A percentile compares a stretch with the other conserved stretches of the same genome.
Conservation (phyloP, 2,329 filamentous ascomycete genomes). For the Colletotrichum nymphaeae region DNA sequence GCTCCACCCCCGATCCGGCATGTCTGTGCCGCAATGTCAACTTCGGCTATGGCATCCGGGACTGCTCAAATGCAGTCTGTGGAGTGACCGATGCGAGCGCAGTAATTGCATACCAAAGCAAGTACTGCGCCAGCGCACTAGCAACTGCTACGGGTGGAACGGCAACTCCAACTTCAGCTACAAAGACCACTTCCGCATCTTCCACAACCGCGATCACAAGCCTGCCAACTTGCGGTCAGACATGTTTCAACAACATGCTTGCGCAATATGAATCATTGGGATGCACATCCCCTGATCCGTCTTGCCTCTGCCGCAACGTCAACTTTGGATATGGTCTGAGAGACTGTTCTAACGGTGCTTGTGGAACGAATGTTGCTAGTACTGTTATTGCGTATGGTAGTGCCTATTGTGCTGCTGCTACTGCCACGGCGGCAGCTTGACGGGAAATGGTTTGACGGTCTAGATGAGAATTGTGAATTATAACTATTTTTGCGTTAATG, state of each 20-base stretch:
- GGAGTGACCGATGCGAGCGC: conserved; percentile 18
- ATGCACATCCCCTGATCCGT: conserved; percentile 8
- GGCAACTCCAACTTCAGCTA: not conserved
- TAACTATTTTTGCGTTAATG: too few relatives aligned
- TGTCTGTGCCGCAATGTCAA: conserved; percentile 35
- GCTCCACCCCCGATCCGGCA: conserved; percentile 11
- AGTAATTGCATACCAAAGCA: conserved; percentile 25
- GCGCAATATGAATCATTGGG: not conserved
- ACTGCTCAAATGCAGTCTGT: conserved; percentile 22
- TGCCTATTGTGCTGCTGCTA: too few relatives aligned
- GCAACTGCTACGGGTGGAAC: conserved; percentile 14
- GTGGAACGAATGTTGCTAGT: not conserved
- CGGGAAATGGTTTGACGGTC: too few relatives aligned
- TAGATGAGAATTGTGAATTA: too few relatives aligned
- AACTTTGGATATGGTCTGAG: conserved; percentile 14
- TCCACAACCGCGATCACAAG: too few relatives aligned
- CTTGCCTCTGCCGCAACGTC: conserved; percentile 6
- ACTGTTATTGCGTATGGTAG: too few relatives aligned
- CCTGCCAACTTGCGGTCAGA: not conserved
- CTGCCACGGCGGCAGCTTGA: too few relatives aligned
- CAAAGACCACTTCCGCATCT: too few relatives aligned
- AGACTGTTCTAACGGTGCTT: conserved; percentile 11
- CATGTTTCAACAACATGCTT: not conserved
- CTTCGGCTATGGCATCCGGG: conserved; percentile 33
- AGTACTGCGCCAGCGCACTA: conserved; percentile 20